These are phyloP conservation scores for Yamadazyma takamatsuzukensis DNA, from an alignment of 805 yeast species.

Conservation along the genomic window DNA sequence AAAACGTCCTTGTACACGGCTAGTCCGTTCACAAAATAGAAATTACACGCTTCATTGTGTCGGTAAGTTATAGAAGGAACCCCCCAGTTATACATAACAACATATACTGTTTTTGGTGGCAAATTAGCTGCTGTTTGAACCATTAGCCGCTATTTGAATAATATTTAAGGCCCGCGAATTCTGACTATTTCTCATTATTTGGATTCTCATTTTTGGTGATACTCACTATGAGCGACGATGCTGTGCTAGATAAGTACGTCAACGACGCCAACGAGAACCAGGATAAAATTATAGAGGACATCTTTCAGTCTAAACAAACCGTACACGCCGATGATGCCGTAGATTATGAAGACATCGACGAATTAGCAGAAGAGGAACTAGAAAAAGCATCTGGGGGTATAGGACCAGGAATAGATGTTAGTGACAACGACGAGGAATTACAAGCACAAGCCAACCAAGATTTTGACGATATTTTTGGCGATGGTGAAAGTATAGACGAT, in stretches of 20 bases:
- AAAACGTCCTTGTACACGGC: no score
- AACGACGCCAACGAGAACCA: no score
- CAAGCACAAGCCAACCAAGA: slow-evolving; percentile 35
- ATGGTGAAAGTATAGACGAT: slow-evolving; percentile 18
- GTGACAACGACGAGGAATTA: slow-evolving; percentile 10
- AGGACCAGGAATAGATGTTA: not conserved
- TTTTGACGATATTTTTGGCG: slow-evolving; percentile 39
- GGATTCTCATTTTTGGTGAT: not conserved
- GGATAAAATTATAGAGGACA: slow-evolving; percentile 36
- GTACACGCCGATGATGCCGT: slow-evolving; percentile 88
- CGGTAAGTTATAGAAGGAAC: no score
- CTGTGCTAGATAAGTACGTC: slow-evolving; percentile 18
- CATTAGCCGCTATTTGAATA: no score
- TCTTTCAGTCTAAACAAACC: slow-evolving; percentile 35
- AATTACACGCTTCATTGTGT: no score
- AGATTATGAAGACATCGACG: slow-evolving; percentile 93
- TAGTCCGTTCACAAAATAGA: no score
- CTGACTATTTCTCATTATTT: slow-evolving; percentile 4
- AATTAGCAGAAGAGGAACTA: slow-evolving; percentile 79
- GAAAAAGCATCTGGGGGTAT: slow-evolving; percentile 23
- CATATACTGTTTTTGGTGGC: no score
- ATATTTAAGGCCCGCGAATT: no score
- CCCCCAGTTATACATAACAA: no score
- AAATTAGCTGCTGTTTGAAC: no score
- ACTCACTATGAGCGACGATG: no score